These are phyloP conservation scores for Hippophae tibetana DNA, from an alignment of 306 rosid genomes.

Conservation along the genomic window DNA sequence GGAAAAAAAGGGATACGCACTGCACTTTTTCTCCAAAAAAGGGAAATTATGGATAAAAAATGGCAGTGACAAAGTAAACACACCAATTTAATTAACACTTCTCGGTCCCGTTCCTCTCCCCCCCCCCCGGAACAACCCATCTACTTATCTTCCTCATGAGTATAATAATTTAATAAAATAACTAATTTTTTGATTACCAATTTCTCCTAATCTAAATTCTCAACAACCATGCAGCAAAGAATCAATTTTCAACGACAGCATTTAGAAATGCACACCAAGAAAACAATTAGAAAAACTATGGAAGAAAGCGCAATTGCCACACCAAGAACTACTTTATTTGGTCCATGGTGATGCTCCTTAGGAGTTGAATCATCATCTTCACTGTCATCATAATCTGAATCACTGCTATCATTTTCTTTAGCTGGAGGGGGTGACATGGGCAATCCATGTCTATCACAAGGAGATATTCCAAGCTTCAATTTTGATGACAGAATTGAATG, in stretches of 20 bases:
- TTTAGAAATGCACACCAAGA: conserved; percentile 54
- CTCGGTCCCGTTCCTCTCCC: background rate
- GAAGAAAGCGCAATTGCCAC: conserved; percentile 84
- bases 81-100: conserved; percentile 21
- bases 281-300: conserved; percentile 63
- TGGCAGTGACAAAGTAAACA: conserved; percentile 21
- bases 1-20: conserved; percentile 16
- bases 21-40: conserved; percentile 21
- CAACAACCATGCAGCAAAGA: background rate
- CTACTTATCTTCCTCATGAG: conserved; percentile 21
- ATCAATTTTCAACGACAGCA: conserved; percentile 50
- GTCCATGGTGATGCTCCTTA: conserved; percentile 52
- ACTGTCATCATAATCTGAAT: conserved; percentile 45
- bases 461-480: conserved; percentile 83
- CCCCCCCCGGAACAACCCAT: background rate
- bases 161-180: conserved; percentile 32
- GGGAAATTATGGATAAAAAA: conserved; percentile 7
- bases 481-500: conserved; percentile 62
- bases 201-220: conserved; percentile 27
- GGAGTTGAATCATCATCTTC: conserved; percentile 23
- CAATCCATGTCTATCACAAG: conserved; percentile 75
- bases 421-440: conserved; percentile 73
- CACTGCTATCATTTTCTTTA: conserved; percentile 45
- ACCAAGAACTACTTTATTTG: conserved; percentile 80
- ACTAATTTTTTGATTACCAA: conserved; percentile 15